These are phyloP conservation scores for Aspergillus latus DNA, from an alignment of 2,329 filamentous ascomycete species.

Conservation along the genomic window DNA sequence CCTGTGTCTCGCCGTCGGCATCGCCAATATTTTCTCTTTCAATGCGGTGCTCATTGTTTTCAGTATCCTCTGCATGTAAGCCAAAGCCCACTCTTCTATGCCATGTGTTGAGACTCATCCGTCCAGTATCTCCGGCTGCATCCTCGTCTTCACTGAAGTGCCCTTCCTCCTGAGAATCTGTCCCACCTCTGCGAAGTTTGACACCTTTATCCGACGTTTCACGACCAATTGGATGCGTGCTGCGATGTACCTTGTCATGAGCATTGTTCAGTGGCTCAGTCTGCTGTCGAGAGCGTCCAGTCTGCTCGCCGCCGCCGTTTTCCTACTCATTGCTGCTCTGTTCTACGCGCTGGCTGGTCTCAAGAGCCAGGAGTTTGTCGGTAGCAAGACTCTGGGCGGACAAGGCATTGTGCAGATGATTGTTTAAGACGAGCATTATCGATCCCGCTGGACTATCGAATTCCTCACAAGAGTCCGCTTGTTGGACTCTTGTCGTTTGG, in stretches of 20 bases:
- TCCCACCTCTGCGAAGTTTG: conserved; percentile 87
- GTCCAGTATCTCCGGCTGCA: conserved; percentile 64
- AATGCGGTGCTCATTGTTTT: conserved; percentile 59
- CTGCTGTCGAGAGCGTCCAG: conserved; percentile 64
- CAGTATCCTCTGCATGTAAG: conserved; percentile 59
- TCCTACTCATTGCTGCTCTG: conserved; percentile 71
- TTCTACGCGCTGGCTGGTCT: conserved; percentile 66
- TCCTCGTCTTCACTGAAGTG: conserved; percentile 84
- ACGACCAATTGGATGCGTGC: conserved; percentile 97
- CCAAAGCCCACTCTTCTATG: conserved; percentile 13
- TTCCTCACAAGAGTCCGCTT: not conserved
- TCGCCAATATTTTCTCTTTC: conserved; percentile 67
- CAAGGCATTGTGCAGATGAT: conserved; percentile 97
- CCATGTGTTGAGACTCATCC: conserved; percentile 46
- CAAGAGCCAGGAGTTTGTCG: conserved; percentile 48
- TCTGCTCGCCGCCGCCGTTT: conserved; percentile 80
- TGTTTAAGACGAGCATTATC: conserved; percentile 56
- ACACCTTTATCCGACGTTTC: conserved; percentile 84
- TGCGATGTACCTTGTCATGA: conserved; percentile 79
- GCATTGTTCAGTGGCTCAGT: conserved; percentile 79
- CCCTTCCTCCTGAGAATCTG: conserved; percentile 96
- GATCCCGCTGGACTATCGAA: not conserved
- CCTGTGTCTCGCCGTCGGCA: conserved; percentile 66
- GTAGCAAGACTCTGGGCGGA: conserved; percentile 92
- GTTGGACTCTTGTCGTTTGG: not conserved